Evolutionary conservation across 202 grass and related monocot species (phyloP).

Genomic region (Carex sylvatica): DNA sequence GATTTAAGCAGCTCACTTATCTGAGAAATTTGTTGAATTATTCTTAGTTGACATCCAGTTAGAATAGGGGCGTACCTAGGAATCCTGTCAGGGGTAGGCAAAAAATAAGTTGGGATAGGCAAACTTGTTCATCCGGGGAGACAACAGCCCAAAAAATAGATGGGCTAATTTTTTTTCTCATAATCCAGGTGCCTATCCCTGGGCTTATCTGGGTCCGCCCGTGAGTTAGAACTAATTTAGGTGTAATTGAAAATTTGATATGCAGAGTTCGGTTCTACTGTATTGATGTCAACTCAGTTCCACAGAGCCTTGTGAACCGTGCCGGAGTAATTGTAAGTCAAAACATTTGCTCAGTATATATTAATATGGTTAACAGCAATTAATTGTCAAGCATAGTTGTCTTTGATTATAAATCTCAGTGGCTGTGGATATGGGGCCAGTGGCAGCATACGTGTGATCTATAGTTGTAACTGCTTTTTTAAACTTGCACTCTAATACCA

Average conservation of each 20-base stretch:
- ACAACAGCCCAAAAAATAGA: too few species aligned
- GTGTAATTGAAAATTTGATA: slow-evolving; percentile 12
- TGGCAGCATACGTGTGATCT: too few species aligned
- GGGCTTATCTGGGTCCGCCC: too few species aligned
- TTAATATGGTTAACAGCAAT: not conserved
- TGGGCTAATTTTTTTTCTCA: too few species aligned
- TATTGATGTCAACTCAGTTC: slow-evolving; percentile 83
- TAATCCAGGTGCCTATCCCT: too few species aligned
- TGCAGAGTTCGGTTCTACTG: slow-evolving; percentile 77
- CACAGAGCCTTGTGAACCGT: slow-evolving; percentile 71
- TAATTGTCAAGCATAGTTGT: not conserved
- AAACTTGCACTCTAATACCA: not conserved
- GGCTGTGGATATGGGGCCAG: too few species aligned
- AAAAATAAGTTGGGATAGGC: too few species aligned
- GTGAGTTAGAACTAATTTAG: not conserved
- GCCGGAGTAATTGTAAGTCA: slow-evolving; percentile 85
- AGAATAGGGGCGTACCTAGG: not conserved
- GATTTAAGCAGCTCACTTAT: not conserved
- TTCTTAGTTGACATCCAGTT: not conserved
- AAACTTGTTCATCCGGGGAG: too few species aligned
- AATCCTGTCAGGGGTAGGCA: too few species aligned
- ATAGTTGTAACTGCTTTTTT: too few species aligned
- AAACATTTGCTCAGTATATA: not conserved
- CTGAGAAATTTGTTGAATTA: not conserved
- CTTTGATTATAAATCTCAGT: not conserved